Evolutionary conservation across 768 basidiomycete genomes (phyloP).

Genomic region (Mycena albidolilacea): DNA sequence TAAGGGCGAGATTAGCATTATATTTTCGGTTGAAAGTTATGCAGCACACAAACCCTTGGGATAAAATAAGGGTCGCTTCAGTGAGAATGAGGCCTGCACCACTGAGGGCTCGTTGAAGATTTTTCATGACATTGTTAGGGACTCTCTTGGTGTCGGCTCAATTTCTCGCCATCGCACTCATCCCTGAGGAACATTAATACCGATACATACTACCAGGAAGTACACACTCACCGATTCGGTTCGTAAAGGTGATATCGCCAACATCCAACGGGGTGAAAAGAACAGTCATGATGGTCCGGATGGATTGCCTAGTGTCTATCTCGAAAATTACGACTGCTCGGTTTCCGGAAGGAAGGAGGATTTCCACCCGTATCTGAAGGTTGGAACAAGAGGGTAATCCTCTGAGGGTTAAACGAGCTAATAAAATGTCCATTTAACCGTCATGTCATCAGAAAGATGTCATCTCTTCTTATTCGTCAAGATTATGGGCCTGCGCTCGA

Average conservation of each 20-base stretch:
- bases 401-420: too few relatives aligned
- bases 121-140: slow-evolving; percentile 56
- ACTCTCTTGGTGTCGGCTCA: slow-evolving; percentile 53
- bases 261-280: slow-evolving; percentile 53
- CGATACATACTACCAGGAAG: neutral
- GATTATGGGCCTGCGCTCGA: too few relatives aligned
- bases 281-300: slow-evolving; percentile 28
- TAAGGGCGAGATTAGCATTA: neutral
- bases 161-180: slow-evolving; percentile 59
- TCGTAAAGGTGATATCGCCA: slow-evolving; percentile 53
- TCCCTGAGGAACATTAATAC: slow-evolving; percentile 31
- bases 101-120: slow-evolving; percentile 55
- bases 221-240: slow-evolving; percentile 48
- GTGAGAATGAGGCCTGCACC: slow-evolving; percentile 58
- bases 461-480: too few relatives aligned
- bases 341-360: neutral
- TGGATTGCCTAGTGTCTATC: neutral
- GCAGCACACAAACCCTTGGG: slow-evolving; percentile 55
- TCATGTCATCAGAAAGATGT: too few relatives aligned
- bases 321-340: neutral
- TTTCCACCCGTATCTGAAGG: neutral
- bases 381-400: too few relatives aligned
- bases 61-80: slow-evolving; percentile 57
- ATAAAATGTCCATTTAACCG: neutral
- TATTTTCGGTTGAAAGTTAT: neutral